Percentiles rank a stretch among this genome's conserved stretches.
phyloP scores from a whole-genome alignment of 176 grass and related monocot genomes.

The Paspalum notatum region DNA sequence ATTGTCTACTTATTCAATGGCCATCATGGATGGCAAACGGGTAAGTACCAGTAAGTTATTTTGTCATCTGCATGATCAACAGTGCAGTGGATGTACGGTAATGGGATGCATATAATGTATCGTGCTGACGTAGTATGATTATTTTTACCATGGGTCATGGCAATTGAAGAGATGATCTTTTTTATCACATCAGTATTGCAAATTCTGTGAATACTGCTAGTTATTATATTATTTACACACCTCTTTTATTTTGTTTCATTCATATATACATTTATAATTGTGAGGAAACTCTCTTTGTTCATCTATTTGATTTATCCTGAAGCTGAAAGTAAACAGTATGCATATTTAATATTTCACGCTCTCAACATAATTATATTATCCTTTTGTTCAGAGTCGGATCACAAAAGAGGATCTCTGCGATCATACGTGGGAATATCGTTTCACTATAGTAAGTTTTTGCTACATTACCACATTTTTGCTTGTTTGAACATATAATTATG shows the following conservation, averaged over 20 bases:
- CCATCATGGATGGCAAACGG: slow-evolving; percentile 78
- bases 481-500: slow-evolving; percentile 22
- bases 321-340: slow-evolving; percentile 16
- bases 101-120: background rate
- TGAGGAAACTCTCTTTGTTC: slow-evolving; percentile 6
- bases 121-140: background rate
- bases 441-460: slow-evolving; percentile 67
- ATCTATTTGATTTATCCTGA: slow-evolving; percentile 34
- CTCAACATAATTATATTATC: slow-evolving; percentile 19
- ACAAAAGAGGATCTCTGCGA: slow-evolving; percentile 84
- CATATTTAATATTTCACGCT: background rate
- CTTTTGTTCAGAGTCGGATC: slow-evolving; percentile 68
- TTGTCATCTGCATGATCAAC: slow-evolving; percentile 3
- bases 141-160: background rate
- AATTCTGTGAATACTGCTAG: slow-evolving; percentile 6
- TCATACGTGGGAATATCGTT: slow-evolving; percentile 88
- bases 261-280: background rate
- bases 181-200: background rate
- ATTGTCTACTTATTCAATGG: slow-evolving; percentile 81
- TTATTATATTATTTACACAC: background rate
- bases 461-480: slow-evolving; percentile 9
- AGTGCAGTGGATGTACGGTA: slow-evolving; percentile 3
- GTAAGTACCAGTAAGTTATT: slow-evolving; percentile 50
- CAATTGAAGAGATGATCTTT: background rate
- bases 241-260: background rate